phyloP scores from a whole-genome alignment of 1,139 yeast species.

The Candida anutae region DNA sequence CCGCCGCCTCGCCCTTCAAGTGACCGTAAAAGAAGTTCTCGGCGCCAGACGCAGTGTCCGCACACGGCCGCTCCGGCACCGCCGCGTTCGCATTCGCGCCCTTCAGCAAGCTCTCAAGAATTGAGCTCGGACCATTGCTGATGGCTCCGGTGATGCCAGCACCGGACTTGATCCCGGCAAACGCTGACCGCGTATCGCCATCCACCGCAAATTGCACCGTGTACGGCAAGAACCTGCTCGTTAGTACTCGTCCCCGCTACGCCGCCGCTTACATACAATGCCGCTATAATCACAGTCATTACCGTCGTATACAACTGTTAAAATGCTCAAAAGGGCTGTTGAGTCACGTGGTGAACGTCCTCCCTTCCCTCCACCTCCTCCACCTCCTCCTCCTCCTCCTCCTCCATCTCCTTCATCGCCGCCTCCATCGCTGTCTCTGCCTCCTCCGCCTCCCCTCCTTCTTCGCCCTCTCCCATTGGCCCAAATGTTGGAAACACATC shows the following conservation, averaged over 20 bases:
- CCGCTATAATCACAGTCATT: conserved; percentile 58
- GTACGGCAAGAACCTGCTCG: conserved; percentile 57
- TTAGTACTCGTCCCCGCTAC: conserved; percentile 10
- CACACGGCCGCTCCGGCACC: too few relatives aligned
- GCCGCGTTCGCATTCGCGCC: too few relatives aligned
- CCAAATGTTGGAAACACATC: conserved; percentile 11
- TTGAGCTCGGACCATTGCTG: not conserved
- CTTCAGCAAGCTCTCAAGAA: too few relatives aligned
- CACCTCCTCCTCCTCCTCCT: conserved; percentile 4
- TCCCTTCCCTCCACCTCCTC: conserved; percentile 3
- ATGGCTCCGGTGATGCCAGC: too few relatives aligned
- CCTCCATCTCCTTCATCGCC: conserved; percentile 4
- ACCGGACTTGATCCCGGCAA: too few relatives aligned
- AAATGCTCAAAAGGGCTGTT: not conserved
- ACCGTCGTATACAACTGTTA: too few relatives aligned
- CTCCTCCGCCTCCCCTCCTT: conserved; percentile 2
- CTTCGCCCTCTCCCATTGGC: conserved; percentile 3
- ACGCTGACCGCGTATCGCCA: too few relatives aligned
- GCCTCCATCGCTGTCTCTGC: conserved; percentile 1
- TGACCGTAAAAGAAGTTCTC: not conserved
- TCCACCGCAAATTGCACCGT: conserved; percentile 63
- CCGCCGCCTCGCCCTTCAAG: too few relatives aligned
- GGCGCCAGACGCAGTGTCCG: too few relatives aligned
- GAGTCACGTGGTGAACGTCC: not conserved
- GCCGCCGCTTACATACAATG: conserved; percentile 41